Base-by-base conservation (phyloP, 139 green algal species). In the Coccomyxa sp. region DNA sequence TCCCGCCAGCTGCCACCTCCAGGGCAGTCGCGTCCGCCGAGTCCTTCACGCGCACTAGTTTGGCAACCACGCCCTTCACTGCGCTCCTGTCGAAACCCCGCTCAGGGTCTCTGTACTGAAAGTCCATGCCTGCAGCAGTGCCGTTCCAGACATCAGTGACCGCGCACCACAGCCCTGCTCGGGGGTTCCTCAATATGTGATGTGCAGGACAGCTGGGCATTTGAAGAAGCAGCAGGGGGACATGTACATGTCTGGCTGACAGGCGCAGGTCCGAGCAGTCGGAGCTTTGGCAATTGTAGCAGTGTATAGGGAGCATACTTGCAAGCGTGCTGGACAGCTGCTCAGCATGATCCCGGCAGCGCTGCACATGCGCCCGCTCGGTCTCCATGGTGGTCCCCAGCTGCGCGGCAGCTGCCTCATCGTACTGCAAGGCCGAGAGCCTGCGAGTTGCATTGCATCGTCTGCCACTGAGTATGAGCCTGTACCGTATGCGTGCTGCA, bases 1-100 rank as follows among this genome's bases (percentile, higher is more conserved):
- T 95, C 64, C 95, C 92, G 18, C 95, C 97, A 0, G 95, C 96
- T 6, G 90, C 93, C 39, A 99, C 96, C 87, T 99, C 96, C 50
- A 99, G 87, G 36, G 97, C 97, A 14, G 91, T 92, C 18, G 85
- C 82, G 39, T 85, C 78, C 14, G 82, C 33, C 0, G 89, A 81
- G 78, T 98, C 93, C 35, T 89, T 84, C 37, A 98, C 88, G 2
- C 71, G 78, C 31, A 98, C 88, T 37, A 99, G 89, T 41, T 82
- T 85, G 35, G 94, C 95, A 34, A 99, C 87, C 81, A 95, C 80
- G 41, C 95, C 94, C 83, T 95, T 95, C 34, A 95, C 91, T 5
- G 75, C 83, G 0, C 39, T 76, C 33, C 81, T 81, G 77, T 95
- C 88, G 83, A 96, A 95, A 68, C 80, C 79, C 24, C 81, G 79